Evolutionary conservation across 2,329 filamentous ascomycete genomes (phyloP), one percentile per base, ranked within the genome.

Genomic region (Trichophyton equinum): DNA sequence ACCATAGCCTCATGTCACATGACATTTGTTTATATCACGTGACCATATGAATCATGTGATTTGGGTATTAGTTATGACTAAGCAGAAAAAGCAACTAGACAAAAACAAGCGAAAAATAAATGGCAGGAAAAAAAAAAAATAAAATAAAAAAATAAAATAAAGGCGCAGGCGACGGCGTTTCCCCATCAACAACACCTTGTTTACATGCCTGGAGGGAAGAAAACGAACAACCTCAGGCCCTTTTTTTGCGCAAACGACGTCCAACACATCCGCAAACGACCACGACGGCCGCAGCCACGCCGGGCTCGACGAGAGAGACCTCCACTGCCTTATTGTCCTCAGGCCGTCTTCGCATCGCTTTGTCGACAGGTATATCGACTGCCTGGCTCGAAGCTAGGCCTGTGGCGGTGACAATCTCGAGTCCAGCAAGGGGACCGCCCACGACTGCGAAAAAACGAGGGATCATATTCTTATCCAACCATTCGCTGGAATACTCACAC

Each of bases 121-220:
- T 3, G 3, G 22, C 2, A 3, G 15, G 18, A 42, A 42, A 8
- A 36, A 64, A 61, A 59, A 60, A 60, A 44, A 62, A 60, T 49
- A 60, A 53, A 42, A 42, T 36, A 36, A 64, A 62, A 59, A 60
- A 58, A 44, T n/a, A n/a, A n/a, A 62, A 60, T 49, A 60, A 53
- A 44, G n/a, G n/a, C 40, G 15, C 40, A 18, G 40, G n/a, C 13
- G 40, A 60, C 1, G 60, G 60, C 63, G 64, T 65, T 64, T 65
- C 64, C 64, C 64, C 63, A 64, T 65, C 62, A 65, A 65, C 65
- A 64, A 65, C 62, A 30, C 62, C 59, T 64, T 65, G 63, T 61
- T 68, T 64, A 62, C 61, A 49, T 49, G 33, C 46, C 46, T 4
- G 25, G 9, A n/a, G 7, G 15, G 20, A 44, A 38, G 20, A 25